These are phyloP conservation scores for Cenchrus americanus DNA, from an alignment of 176 grass and related monocot genomes.

Conservation along the genomic window DNA sequence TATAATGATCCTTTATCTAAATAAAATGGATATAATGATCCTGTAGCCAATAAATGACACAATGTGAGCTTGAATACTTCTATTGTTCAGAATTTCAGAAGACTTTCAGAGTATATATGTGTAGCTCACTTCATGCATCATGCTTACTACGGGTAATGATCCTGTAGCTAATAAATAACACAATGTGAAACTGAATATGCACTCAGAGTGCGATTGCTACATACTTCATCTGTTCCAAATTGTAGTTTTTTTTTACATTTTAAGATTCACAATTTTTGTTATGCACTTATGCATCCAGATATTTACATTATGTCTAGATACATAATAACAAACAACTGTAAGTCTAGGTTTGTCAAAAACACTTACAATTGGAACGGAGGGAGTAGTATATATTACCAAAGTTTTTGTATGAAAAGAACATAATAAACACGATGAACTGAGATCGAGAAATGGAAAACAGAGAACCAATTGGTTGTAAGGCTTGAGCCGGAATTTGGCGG, in stretches of 20 bases:
- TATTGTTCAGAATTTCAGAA: no score
- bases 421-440: neutral
- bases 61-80: neutral
- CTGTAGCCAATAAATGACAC: slow-evolving; percentile 10
- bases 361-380: no score
- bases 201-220: slow-evolving; percentile 10
- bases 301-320: no score
- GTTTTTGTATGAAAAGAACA: neutral
- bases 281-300: no score
- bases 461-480: slow-evolving; percentile 16
- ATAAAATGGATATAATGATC: neutral
- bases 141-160: neutral
- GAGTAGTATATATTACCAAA: neutral
- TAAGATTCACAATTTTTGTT: no score
- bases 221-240: no score
- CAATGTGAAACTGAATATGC: neutral
- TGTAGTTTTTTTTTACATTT: no score
- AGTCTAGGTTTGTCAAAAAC: no score
- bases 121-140: neutral
- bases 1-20: neutral
- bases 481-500: slow-evolving; percentile 40
- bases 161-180: slow-evolving; percentile 11
- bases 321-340: no score
- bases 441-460: neutral
- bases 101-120: neutral